These are phyloP conservation scores for Lactifluus volemus DNA, from an alignment of 768 basidiomycete species.

Conservation along the genomic window DNA sequence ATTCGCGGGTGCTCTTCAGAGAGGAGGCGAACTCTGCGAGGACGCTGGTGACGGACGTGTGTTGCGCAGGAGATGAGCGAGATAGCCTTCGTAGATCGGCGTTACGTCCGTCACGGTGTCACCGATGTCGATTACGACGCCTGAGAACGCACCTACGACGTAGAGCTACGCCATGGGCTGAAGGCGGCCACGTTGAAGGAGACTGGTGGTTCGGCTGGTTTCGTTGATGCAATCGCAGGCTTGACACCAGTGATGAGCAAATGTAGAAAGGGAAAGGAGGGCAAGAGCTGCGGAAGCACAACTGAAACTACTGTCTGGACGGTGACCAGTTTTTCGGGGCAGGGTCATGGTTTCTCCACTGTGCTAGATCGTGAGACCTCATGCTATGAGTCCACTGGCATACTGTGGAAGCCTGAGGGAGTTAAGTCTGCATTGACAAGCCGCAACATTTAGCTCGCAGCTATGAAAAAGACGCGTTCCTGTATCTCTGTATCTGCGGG, in stretches of 20 bases:
- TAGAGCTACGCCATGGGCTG: constrained; percentile 74
- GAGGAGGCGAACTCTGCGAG: constrained; percentile 43
- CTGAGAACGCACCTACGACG: constrained; percentile 55
- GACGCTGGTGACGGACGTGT: constrained; percentile 51
- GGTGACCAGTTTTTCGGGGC: too few relatives aligned
- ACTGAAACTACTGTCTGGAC: constrained; percentile 35
- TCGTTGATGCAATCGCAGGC: constrained; percentile 57
- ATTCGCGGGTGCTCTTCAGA: constrained; percentile 28
- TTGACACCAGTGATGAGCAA: constrained; percentile 84
- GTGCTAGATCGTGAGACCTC: not conserved
- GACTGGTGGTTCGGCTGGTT: constrained; percentile 62
- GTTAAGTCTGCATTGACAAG: too few relatives aligned
- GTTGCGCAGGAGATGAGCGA: constrained; percentile 57
- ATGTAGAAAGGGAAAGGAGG: constrained; percentile 83
- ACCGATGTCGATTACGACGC: constrained; percentile 78
- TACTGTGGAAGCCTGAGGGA: too few relatives aligned
- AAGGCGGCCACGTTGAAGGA: constrained; percentile 77
- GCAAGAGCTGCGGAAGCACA: constrained; percentile 93
- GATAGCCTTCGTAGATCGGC: constrained; percentile 70
- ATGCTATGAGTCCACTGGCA: too few relatives aligned
- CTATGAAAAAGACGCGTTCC: too few relatives aligned
- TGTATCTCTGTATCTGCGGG: too few relatives aligned
- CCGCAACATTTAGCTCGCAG: too few relatives aligned
- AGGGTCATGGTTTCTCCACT: too few relatives aligned
- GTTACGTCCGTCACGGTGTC: constrained; percentile 68